These are phyloP conservation scores for Atalantia buxifolia DNA, from an alignment of 345 rosid species.

Conservation along the genomic window DNA sequence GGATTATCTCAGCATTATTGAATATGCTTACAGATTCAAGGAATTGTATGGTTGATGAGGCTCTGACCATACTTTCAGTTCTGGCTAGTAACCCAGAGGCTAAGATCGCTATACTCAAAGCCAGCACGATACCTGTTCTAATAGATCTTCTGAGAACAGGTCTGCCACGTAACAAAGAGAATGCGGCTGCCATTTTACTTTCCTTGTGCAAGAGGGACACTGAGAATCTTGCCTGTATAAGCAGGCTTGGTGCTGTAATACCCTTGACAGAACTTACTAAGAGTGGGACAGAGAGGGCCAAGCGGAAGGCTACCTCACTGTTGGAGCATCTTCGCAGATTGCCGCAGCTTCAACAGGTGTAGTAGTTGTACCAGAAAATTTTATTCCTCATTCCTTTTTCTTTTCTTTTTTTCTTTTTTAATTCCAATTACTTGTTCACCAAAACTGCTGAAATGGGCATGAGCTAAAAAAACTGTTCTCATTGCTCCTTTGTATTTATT, in stretches of 20 bases:
- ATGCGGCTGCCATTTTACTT: conserved; percentile 79
- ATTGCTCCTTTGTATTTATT: conserved; percentile 30
- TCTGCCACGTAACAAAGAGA: conserved; percentile 71
- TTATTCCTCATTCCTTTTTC: conserved; percentile 6
- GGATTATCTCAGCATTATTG: conserved; percentile 59
- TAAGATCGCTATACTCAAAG: conserved; percentile 61
- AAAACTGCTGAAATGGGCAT: conserved; percentile 26
- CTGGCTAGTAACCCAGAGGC: conserved; percentile 76
- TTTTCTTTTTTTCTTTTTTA: not conserved
- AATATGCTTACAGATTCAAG: conserved; percentile 67
- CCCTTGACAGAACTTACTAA: conserved; percentile 79
- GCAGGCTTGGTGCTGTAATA: conserved; percentile 78
- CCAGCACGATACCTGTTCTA: conserved; percentile 55
- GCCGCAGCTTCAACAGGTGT: conserved; percentile 34
- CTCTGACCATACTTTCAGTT: conserved; percentile 76
- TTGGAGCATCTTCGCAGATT: conserved; percentile 64
- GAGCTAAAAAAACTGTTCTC: conserved; percentile 31
- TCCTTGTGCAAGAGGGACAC: conserved; percentile 81
- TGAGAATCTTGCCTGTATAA: conserved; percentile 56
- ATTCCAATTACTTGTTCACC: conserved; percentile 27
- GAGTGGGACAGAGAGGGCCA: conserved; percentile 89
- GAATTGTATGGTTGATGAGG: conserved; percentile 69
- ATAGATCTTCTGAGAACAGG: conserved; percentile 64
- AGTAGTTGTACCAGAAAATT: not conserved
- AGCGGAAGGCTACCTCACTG: conserved; percentile 71